Evolutionary conservation across 2,329 filamentous ascomycete species (phyloP).

Genomic region (Alternaria sp.): DNA sequence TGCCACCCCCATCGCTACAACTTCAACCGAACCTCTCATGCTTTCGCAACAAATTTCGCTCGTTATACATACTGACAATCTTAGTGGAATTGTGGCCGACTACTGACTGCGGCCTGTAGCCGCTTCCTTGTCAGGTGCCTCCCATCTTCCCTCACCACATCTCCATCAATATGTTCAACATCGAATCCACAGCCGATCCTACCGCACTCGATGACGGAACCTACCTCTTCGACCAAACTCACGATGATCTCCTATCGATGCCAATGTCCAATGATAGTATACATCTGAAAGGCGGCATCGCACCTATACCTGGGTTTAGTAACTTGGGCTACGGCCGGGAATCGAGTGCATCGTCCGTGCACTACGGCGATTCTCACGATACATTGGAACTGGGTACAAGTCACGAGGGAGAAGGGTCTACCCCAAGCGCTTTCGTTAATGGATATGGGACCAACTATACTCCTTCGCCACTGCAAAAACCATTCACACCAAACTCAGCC

Average conservation of each 20-base stretch:
- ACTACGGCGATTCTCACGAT: constrained; percentile 49
- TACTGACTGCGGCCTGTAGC: constrained; percentile 28
- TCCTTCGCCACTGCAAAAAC: constrained; percentile 41
- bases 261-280: constrained; percentile 45
- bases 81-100: constrained; percentile 30
- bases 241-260: constrained; percentile 44
- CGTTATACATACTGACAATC: constrained; percentile 19
- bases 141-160: constrained; percentile 30
- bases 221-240: constrained; percentile 46
- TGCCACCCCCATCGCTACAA: constrained; percentile 40
- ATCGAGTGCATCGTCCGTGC: constrained; percentile 52
- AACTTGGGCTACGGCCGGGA: constrained; percentile 51
- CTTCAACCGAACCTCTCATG: constrained; percentile 40
- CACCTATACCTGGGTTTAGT: constrained; percentile 46
- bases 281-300: constrained; percentile 44
- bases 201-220: constrained; percentile 46
- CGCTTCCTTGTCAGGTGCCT: constrained; percentile 41
- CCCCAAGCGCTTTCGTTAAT: constrained; percentile 40
- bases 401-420: constrained; percentile 46
- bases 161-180: constrained; percentile 45
- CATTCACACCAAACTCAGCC: constrained; percentile 35
- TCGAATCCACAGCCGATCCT: constrained; percentile 44
- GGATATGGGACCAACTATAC: constrained; percentile 39
- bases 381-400: constrained; percentile 47
- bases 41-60: constrained; percentile 25